Percentiles rank a stretch among this genome's conserved stretches.
These are phyloP conservation scores for Backusella parvicylindrica DNA, from an alignment of 192 early-diverging fungal genomes.

Conservation along the genomic window DNA sequence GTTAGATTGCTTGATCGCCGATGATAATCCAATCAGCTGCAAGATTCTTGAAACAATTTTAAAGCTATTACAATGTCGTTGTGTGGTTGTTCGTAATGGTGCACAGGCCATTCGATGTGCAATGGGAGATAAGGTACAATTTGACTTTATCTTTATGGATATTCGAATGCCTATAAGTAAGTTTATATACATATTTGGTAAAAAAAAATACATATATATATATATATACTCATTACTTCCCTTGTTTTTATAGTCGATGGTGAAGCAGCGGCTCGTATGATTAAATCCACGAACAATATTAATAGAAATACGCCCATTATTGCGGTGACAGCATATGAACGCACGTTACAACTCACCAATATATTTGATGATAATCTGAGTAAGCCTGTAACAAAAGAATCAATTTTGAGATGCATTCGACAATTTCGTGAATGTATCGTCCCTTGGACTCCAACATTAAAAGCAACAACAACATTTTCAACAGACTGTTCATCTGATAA, in stretches of 20 bases:
- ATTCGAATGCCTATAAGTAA: slow-evolving; percentile 91
- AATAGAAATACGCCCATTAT: slow-evolving; percentile 86
- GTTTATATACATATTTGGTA: slow-evolving; percentile 31
- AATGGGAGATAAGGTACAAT: slow-evolving; percentile 78
- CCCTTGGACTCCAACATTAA: slow-evolving; percentile 1
- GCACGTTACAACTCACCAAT: slow-evolving; percentile 23
- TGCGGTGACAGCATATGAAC: slow-evolving; percentile 76
- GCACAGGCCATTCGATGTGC: slow-evolving; percentile 88
- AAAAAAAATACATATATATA: neutral
- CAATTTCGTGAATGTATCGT: neutral
- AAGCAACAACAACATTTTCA: neutral
- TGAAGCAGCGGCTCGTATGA: slow-evolving; percentile 89
- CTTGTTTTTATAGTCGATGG: slow-evolving; percentile 69
- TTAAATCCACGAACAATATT: slow-evolving; percentile 86
- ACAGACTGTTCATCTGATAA: neutral
- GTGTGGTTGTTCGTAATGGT: slow-evolving; percentile 84
- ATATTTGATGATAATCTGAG: slow-evolving; percentile 68
- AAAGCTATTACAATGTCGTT: slow-evolving; percentile 67
- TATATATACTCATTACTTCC: neutral
- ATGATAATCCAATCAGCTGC: slow-evolving; percentile 87
- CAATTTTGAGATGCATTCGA: neutral
- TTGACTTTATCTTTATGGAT: slow-evolving; percentile 94
- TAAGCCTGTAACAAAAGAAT: slow-evolving; percentile 71
- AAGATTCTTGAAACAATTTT: slow-evolving; percentile 93
- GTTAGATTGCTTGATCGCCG: slow-evolving; percentile 73